Evolutionary conservation across 2,329 filamentous ascomycete species (phyloP), one percentile per base, ranked within the genome.

Genomic region (Ceratocystiopsis minuta): DNA sequence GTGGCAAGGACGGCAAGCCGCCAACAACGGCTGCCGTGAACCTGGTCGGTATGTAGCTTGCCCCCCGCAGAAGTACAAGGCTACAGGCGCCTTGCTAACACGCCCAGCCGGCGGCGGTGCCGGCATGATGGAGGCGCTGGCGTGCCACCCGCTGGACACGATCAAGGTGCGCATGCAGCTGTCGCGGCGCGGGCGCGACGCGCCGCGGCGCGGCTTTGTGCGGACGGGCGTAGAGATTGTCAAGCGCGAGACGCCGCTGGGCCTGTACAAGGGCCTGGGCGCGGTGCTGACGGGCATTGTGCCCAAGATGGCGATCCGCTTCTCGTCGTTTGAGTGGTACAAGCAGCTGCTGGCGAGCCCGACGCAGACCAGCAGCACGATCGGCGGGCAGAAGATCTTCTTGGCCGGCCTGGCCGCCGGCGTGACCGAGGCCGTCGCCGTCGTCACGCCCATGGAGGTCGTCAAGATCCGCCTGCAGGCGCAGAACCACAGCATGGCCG

Each of bases 91-190:
- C n/a, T n/a, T n/a, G 18, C 40, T 37, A 44, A 48, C 32, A 33
- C 39, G 31, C 16, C 37, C 53, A 93, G 90, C 90, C 59, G 90
- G 90, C 58, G 90, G 90, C 58, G 85, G 85, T 62, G 90, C 90
- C 53, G 90, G 90, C 56, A 95, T 96, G 88, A 96, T 96, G 87
- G 90, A 98, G 65, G 90, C 90, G 39, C 77, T 98, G 48, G 86
- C 68, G 42, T 98, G 90, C 62, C 90, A 98, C 68, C 90, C 90
- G 48, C 72, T 96, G 45, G 85, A 95, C 62, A 95, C 87, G 46
- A 93, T 96, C 68, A 95, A 98, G 72, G 90, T 98, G 48, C 86
- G 90, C 53, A 98, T 98, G 92, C 90, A 98, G 66, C 79, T 98
- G 46, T 96, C 90, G 43, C 74, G 80, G 51, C 77, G 90, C 58